Evolutionary conservation across 768 basidiomycete genomes (phyloP), one percentile per base, ranked within the genome.

Genomic region (Pulveroboletus frians): DNA sequence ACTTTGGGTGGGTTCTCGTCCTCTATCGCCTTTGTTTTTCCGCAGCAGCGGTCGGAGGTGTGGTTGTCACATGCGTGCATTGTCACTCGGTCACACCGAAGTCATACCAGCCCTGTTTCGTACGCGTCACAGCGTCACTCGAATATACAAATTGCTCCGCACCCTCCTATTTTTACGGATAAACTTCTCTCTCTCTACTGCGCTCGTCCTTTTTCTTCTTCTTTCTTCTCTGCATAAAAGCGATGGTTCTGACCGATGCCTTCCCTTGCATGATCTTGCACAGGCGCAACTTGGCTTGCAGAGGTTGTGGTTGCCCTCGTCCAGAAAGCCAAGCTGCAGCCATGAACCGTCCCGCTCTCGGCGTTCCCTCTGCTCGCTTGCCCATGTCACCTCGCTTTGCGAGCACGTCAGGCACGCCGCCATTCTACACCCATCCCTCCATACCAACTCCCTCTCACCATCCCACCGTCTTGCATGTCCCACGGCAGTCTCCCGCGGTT

Each of bases 201-300:
- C 23, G 23, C 23, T 26, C 23, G 21, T 3, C 34, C 0, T 30
- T 23, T 2, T 23, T 30, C 42, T 9, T 34, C 17, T 39, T 40
- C 44, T 30, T 5, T 23, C 40, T 52, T 47, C 52, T 52, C 71
- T 27, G 13, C 27, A 35, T 46, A 30, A 39, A 53, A 49, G 44
- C 27, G 9, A 67, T 67, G 66, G 66, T 76, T 66, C 73, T 80
- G 55, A 76, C 75, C 39, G 67, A 75, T 39, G 65, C 68, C 6
- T 78, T 77, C 57, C 74, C 73, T 53, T 75, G 75, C 60, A 74
- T 73, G 68, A 71, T 76, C 51, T 60, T 75, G 47, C 73, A 71
- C 66, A 90, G 87, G 53, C 86, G 88, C 52, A 91, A 91, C 66
- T 58, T 83, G 40, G 69, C 77, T 27, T 91, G 88, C 70, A 86